These are phyloP conservation scores for Gamsiella multidivaricata DNA, from an alignment of 192 early-diverging fungal species.

Conservation along the genomic window DNA sequence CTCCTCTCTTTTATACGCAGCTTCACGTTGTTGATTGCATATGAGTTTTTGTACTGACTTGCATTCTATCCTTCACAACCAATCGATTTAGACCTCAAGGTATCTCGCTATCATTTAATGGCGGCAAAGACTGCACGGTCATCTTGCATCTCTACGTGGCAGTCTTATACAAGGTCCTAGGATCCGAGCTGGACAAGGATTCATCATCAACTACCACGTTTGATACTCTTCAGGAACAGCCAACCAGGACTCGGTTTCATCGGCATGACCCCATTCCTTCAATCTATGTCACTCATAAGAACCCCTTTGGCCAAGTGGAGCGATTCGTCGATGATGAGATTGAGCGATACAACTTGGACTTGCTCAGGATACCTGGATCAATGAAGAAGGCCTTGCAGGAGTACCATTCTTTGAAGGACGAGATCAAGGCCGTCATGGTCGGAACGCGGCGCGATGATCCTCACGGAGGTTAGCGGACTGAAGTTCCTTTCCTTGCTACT, in stretches of 20 bases:
- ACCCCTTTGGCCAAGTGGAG: conserved; percentile 90
- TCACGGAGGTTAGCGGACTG: conserved; percentile 65
- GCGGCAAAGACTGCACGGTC: conserved; percentile 97
- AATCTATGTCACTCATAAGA: conserved; percentile 81
- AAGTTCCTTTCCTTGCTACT: conserved; percentile 2
- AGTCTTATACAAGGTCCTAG: conserved; percentile 62
- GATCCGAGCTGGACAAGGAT: conserved; percentile 4
- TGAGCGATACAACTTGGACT: conserved; percentile 74
- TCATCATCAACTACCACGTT: conserved; percentile 6
- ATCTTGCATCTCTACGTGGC: conserved; percentile 83
- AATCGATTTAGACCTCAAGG: conserved; percentile 68
- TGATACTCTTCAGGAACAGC: conserved; percentile 10
- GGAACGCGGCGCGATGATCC: conserved; percentile 84
- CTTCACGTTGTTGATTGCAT: no score
- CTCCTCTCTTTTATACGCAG: not conserved
- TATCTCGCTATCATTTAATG: conserved; percentile 90
- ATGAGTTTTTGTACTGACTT: not conserved
- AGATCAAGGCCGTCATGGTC: conserved; percentile 80
- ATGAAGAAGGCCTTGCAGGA: conserved; percentile 84
- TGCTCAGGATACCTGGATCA: conserved; percentile 72
- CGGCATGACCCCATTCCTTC: conserved; percentile 60
- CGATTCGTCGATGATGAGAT: conserved; percentile 82
- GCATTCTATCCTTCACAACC: no score
- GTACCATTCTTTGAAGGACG: conserved; percentile 69
- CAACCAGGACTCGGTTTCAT: not conserved